Percentiles rank a stretch among this genome's conserved stretches.
These are phyloP conservation scores for Lactarius psammicola DNA, from an alignment of 768 basidiomycete species.

Conservation along the genomic window DNA sequence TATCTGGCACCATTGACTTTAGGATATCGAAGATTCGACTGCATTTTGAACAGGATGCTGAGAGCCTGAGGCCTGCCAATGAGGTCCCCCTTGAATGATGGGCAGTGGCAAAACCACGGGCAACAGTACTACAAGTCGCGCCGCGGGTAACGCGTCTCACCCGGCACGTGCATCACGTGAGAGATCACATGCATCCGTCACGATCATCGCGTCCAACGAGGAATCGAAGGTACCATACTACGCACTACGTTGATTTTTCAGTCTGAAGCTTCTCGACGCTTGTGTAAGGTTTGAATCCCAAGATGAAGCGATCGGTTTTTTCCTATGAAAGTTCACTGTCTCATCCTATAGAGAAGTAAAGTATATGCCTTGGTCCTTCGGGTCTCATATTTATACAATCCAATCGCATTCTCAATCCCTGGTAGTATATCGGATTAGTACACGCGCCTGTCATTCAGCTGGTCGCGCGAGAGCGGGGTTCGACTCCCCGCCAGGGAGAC, in stretches of 20 bases:
- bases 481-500: slow-evolving; percentile 37
- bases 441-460: slow-evolving; percentile 24
- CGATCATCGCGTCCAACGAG: neutral
- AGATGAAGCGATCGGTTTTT: neutral
- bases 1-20: slow-evolving; percentile 23
- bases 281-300: neutral
- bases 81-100: neutral
- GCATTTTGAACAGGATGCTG: slow-evolving; percentile 7
- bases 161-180: slow-evolving; percentile 6
- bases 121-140: neutral
- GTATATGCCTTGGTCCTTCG: neutral
- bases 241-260: neutral
- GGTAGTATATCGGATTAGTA: slow-evolving; percentile 26
- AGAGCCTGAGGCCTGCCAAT: neutral
- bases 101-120: neutral
- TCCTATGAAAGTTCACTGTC: neutral
- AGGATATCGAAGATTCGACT: slow-evolving; percentile 24
- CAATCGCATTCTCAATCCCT: neutral
- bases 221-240: neutral
- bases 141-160: neutral
- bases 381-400: neutral
- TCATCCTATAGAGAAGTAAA: neutral
- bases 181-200: neutral
- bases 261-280: neutral
- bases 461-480: slow-evolving; percentile 37